Percentiles rank a stretch among this genome's conserved stretches.
Evolutionary conservation across 345 rosid genomes (phyloP).

Genomic region (Anacardium occidentale): DNA sequence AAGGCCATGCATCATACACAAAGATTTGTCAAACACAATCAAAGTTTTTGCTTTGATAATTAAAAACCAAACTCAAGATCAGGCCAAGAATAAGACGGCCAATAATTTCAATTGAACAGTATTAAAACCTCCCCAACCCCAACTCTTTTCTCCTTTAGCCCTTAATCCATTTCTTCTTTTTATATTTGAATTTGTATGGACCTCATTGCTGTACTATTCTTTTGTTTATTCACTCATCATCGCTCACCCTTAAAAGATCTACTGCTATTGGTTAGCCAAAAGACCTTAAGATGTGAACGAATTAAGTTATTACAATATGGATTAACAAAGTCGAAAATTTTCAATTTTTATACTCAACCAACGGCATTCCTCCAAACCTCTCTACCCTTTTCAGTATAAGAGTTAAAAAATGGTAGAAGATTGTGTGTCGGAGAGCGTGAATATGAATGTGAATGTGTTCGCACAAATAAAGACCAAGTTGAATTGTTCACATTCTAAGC

Average conservation of each 20-base stretch:
- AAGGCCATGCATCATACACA: not conserved
- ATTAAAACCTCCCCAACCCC: not conserved
- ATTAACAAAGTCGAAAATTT: no score
- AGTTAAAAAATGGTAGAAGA: no score
- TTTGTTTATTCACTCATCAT: not conserved
- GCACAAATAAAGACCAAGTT: not conserved
- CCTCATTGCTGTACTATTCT: not conserved
- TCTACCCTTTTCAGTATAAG: no score
- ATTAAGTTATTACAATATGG: no score
- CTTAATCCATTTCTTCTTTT: not conserved
- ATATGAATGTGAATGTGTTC: no score
- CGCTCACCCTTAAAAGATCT: no score
- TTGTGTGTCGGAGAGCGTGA: no score
- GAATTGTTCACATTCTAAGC: constrained; percentile 1
- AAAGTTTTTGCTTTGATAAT: not conserved
- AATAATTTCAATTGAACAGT: constrained; percentile 15
- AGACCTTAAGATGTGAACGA: no score
- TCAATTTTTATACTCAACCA: no score
- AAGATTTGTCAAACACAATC: not conserved
- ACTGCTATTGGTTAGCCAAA: no score
- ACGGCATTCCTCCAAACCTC: no score
- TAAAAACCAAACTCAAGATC: not conserved
- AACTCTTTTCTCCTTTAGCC: not conserved
- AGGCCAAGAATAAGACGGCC: not conserved
- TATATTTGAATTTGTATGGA: not conserved